Evolutionary conservation across 2,329 filamentous ascomycete species (phyloP).

Genomic region (Talaromyces marneffei): DNA sequence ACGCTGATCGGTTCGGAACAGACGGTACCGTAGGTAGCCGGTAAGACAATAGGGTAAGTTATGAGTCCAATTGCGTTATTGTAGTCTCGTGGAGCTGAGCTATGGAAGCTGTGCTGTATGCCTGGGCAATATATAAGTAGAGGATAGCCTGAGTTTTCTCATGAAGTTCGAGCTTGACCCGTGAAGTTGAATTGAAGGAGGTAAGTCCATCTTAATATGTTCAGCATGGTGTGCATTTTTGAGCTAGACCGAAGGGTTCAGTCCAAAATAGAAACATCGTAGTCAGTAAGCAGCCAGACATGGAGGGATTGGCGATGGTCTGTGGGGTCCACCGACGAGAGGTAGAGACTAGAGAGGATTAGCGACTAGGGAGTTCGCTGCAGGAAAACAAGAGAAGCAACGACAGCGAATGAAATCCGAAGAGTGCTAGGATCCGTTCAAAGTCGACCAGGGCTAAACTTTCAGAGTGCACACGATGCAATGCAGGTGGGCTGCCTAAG

Average conservation of each 20-base stretch:
- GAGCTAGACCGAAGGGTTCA: conserved; percentile 6
- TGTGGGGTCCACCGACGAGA: conserved; percentile 7
- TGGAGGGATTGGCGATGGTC: not conserved
- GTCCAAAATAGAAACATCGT: conserved; percentile 10
- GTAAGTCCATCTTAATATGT: conserved; percentile 9
- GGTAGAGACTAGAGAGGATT: too few species aligned
- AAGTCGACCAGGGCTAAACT: too few species aligned
- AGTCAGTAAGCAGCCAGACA: not conserved
- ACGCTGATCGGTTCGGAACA: too few species aligned
- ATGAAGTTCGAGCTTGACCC: conserved; percentile 14
- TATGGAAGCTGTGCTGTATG: not conserved
- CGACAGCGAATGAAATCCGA: conserved; percentile 1
- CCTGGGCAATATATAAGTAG: not conserved
- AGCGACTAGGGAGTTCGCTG: conserved; percentile 6
- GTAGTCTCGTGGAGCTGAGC: not conserved
- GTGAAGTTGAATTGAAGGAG: not conserved
- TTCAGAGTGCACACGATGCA: too few species aligned
- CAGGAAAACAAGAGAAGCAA: not conserved
- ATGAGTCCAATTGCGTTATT: conserved; percentile 14
- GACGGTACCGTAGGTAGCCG: conserved; percentile 23
- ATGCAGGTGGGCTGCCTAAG: not conserved
- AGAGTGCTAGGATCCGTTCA: conserved; percentile 2
- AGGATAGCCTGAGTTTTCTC: not conserved
- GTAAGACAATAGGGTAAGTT: conserved; percentile 13
- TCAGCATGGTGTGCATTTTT: not conserved